Evolutionary conservation across 768 basidiomycete genomes (phyloP), one percentile per base, ranked within the genome.

Genomic region (Lactarius tabidus): DNA sequence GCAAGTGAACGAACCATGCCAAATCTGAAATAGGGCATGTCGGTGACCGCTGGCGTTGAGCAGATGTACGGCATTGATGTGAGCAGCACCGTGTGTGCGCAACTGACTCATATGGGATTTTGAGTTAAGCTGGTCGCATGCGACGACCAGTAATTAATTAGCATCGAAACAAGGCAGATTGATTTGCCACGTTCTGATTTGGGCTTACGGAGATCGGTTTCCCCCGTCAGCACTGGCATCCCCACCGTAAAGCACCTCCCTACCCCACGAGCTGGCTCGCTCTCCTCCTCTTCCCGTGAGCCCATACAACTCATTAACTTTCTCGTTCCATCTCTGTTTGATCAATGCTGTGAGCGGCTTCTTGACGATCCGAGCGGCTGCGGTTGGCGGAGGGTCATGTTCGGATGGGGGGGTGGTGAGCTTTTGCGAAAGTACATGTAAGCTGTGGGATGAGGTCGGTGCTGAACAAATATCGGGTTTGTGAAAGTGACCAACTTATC

Each of bases 401-500:
- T 62, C 66, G 41, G 67, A 35, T 8, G 61, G 41, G 10, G 57
- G 66, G 8, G 60, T 58, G 51, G 63, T 61, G 57, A 68, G 60
- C 45, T 48, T 57, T 36, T 38, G 38, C 15, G 59, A 56, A 29
- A 68, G 66, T 17, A 48, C 36, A 38, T 41, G 65, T 28, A 66
- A 41, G 48, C 65, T 66, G 65, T 48, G 26, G n/a, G 54, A 52
- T 23, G 33, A 28, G 26, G 57, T 67, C 35, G 36, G 26, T 9
- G 18, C 36, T 31, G n/a, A 33, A 51, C 4, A 10, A 20, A 20
- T 28, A 1, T 14, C 7, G 29, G 53, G 48, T 36, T 65, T 45
- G 39, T 48, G n/a, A 52, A 38, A 52, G 38, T 23, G 2, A 76
- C 85, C 58, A 60, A 88, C 88, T 88, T 85, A 77, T 68, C 76